A percentile compares a stretch with the other conserved stretches of the same genome.
Conservation (phyloP, 768 basidiomycete species). For the Crassisporium funariophilum region DNA sequence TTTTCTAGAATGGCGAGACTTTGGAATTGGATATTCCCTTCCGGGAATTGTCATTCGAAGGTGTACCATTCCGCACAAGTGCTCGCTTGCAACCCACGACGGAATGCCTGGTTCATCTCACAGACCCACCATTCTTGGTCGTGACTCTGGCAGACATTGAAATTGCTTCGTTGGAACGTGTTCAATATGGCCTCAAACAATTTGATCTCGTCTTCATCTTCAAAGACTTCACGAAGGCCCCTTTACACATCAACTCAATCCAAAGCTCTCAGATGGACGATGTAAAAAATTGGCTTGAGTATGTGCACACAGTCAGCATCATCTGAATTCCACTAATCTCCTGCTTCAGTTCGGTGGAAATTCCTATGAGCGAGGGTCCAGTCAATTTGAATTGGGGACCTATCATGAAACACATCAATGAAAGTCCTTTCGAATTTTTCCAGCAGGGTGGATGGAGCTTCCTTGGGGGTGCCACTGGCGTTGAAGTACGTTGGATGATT, state of each 20-base stretch:
- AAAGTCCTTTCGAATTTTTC: conserved; percentile 95
- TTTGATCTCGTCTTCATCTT: conserved; percentile 98
- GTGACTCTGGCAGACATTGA: conserved; percentile 95
- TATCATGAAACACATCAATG: conserved; percentile 99
- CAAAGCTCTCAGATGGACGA: conserved; percentile 89
- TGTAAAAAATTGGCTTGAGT: conserved; percentile 99
- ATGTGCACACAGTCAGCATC: conserved; percentile 32
- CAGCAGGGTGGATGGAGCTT: conserved; percentile 95
- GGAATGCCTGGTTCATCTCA: conserved; percentile 93
- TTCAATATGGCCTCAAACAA: conserved; percentile 93
- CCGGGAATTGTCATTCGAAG: conserved; percentile 94
- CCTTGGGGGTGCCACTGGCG: conserved; percentile 72
- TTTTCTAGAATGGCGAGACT: conserved; percentile 63
- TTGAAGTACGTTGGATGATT: conserved; percentile 53
- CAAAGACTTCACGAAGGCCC: conserved; percentile 91
- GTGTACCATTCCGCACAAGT: conserved; percentile 94
- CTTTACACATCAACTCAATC: conserved; percentile 96
- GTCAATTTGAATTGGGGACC: conserved; percentile 98
- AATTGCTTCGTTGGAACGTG: conserved; percentile 94
- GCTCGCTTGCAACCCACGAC: conserved; percentile 95
- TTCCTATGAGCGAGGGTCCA: conserved; percentile 91
- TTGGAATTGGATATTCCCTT: conserved; percentile 96
- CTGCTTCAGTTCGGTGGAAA: conserved; percentile 85
- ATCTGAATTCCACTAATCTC: conserved; percentile 8
- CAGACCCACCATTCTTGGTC: conserved; percentile 94